phyloP scores from a whole-genome alignment of 2,329 filamentous ascomycete genomes.

The Penicillium concentricum region DNA sequence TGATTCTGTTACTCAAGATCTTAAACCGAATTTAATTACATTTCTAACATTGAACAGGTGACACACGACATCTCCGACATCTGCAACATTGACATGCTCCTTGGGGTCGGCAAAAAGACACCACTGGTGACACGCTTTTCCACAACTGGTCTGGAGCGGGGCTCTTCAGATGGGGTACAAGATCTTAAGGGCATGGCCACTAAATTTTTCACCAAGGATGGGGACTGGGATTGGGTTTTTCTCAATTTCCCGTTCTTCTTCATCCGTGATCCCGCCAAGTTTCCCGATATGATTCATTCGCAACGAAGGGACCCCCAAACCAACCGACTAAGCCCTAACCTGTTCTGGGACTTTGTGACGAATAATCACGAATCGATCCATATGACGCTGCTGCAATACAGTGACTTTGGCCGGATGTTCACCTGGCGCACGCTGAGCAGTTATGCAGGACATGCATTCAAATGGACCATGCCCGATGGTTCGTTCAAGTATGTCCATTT shows the following conservation, averaged over 20 bases:
- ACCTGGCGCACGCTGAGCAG: neutral
- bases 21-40: too few species aligned
- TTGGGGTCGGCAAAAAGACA: neutral
- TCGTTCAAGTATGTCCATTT: neutral
- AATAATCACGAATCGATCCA: neutral
- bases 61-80: neutral
- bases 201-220: neutral
- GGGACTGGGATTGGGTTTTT: neutral
- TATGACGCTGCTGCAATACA: neutral
- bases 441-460: neutral
- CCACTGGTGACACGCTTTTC: neutral
- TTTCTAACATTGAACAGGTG: too few species aligned
- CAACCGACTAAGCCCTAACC: neutral
- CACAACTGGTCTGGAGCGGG: neutral
- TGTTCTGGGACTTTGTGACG: neutral
- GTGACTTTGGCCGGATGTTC: neutral
- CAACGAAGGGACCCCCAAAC: neutral
- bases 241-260: slow-evolving; percentile 1
- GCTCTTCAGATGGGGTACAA: neutral
- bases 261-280: neutral
- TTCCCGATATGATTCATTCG: neutral
- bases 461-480: neutral
- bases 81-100: neutral
- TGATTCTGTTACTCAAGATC: too few species aligned
- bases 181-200: neutral